Conservation (phyloP, 495 filamentous ascomycete genomes). For the Penicillium turbatum region DNA sequence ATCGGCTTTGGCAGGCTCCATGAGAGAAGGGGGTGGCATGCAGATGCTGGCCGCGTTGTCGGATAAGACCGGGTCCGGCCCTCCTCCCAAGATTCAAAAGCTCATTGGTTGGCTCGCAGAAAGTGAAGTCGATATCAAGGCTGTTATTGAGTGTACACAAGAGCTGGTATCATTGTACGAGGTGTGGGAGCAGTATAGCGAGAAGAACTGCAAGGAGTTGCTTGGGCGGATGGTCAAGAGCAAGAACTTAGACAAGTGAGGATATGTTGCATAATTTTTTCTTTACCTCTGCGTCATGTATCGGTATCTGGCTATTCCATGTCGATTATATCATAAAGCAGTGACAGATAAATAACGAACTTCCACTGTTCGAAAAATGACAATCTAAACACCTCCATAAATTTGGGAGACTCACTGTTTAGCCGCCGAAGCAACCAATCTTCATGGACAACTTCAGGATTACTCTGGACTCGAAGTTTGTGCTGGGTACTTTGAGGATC, state of each 20-base stretch:
- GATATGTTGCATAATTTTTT: neutral
- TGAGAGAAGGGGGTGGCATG: slow-evolving; percentile 41
- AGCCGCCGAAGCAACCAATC: too few relatives aligned
- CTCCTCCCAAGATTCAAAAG: slow-evolving; percentile 59
- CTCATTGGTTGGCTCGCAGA: slow-evolving; percentile 85
- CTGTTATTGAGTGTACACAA: slow-evolving; percentile 87
- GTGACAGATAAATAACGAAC: too few relatives aligned
- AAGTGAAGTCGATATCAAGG: slow-evolving; percentile 87
- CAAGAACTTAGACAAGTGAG: slow-evolving; percentile 71
- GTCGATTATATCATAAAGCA: neutral
- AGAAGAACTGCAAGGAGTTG: slow-evolving; percentile 73
- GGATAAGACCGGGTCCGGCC: slow-evolving; percentile 32
- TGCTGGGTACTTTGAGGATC: too few relatives aligned
- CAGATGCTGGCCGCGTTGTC: slow-evolving; percentile 39
- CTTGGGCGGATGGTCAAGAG: slow-evolving; percentile 82
- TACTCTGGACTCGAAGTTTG: too few relatives aligned
- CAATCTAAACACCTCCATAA: too few relatives aligned
- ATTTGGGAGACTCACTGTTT: too few relatives aligned
- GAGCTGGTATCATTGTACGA: slow-evolving; percentile 96
- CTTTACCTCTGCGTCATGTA: neutral
- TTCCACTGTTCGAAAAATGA: too few relatives aligned
- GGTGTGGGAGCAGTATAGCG: slow-evolving; percentile 82
- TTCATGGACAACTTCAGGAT: too few relatives aligned
- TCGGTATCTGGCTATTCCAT: slow-evolving; percentile 2
- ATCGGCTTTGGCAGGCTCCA: slow-evolving; percentile 34